Conservation (phyloP, 129 eudicot genomes). For the Chrysanthemum makinoi region DNA sequence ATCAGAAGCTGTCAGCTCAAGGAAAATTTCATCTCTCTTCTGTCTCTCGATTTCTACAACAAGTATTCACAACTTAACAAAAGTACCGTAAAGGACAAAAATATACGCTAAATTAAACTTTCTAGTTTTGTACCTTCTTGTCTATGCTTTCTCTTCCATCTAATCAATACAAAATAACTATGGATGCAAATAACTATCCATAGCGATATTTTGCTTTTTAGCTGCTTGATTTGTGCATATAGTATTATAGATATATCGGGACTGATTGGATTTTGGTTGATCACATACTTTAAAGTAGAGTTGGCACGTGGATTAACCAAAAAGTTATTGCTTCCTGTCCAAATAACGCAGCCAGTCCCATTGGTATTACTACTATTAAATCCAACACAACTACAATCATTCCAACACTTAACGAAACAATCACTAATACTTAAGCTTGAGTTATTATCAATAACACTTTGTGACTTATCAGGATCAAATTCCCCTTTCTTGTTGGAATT, state of each 20-base stretch:
- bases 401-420: slow-evolving; percentile 46
- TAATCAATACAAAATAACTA: slow-evolving; percentile 9
- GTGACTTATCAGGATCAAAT: background rate
- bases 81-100: background rate
- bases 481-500: no score
- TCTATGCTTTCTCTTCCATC: slow-evolving; percentile 20
- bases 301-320: slow-evolving; percentile 16
- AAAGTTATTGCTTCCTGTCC: slow-evolving; percentile 16
- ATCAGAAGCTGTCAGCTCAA: slow-evolving; percentile 35
- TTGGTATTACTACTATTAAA: slow-evolving; percentile 13
- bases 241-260: background rate
- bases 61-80: background rate
- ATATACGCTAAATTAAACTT: background rate
- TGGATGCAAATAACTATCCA: slow-evolving; percentile 9
- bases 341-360: slow-evolving; percentile 32
- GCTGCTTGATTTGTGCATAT: slow-evolving; percentile 2
- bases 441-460: slow-evolving; percentile 11
- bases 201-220: slow-evolving; percentile 15
- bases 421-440: slow-evolving; percentile 41
- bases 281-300: slow-evolving; percentile 18
- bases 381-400: slow-evolving; percentile 48
- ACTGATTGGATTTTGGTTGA: slow-evolving; percentile 18
- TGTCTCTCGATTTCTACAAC: slow-evolving; percentile 24
- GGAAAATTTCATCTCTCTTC: slow-evolving; percentile 24
- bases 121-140: slow-evolving; percentile 19